Evolutionary conservation across 2,329 filamentous ascomycete genomes (phyloP).

Genomic region (Claviceps sp.): DNA sequence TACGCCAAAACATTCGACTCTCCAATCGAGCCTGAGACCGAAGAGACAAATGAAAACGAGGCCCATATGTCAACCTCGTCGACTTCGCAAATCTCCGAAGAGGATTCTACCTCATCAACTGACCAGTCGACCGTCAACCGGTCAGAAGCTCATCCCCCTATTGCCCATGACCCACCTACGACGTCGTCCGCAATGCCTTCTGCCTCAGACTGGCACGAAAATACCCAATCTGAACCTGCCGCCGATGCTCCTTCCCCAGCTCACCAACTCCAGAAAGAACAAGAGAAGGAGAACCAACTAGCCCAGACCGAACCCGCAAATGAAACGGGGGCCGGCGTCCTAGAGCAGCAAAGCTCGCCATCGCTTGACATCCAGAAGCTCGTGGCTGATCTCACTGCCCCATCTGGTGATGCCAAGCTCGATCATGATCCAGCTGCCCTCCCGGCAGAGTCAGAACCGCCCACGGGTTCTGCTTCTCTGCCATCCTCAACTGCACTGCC

Average conservation of each 20-base stretch:
- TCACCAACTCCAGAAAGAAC: constrained; percentile 12
- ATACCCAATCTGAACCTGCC: constrained; percentile 6
- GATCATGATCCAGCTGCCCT: constrained; percentile 16
- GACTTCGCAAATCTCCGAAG: constrained; percentile 28
- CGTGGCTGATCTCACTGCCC: constrained; percentile 27
- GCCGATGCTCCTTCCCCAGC: constrained; percentile 12
- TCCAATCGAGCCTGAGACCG: constrained; percentile 24
- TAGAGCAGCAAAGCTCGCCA: constrained; percentile 18
- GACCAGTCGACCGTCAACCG: constrained; percentile 21
- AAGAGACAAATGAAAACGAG: constrained; percentile 21
- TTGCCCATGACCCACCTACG: constrained; percentile 19
- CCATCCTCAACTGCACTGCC: constrained; percentile 20
- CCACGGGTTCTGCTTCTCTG: constrained; percentile 16
- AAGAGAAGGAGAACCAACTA: constrained; percentile 8
- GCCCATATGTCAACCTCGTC: constrained; percentile 29
- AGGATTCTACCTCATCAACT: constrained; percentile 26
- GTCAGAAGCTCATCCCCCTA: constrained; percentile 17
- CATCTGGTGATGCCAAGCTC: constrained; percentile 17
- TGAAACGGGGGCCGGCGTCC: constrained; percentile 15
- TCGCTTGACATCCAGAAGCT: constrained; percentile 26
- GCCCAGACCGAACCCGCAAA: constrained; percentile 13
- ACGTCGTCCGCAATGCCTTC: constrained; percentile 7
- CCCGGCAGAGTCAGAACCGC: constrained; percentile 14
- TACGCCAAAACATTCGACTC: constrained; percentile 40
- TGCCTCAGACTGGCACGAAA: constrained; percentile 11